A percentile compares a stretch with the other conserved stretches of the same genome.
Conservation (phyloP, 2,329 filamentous ascomycete genomes). For the Grosmannia serpens region DNA sequence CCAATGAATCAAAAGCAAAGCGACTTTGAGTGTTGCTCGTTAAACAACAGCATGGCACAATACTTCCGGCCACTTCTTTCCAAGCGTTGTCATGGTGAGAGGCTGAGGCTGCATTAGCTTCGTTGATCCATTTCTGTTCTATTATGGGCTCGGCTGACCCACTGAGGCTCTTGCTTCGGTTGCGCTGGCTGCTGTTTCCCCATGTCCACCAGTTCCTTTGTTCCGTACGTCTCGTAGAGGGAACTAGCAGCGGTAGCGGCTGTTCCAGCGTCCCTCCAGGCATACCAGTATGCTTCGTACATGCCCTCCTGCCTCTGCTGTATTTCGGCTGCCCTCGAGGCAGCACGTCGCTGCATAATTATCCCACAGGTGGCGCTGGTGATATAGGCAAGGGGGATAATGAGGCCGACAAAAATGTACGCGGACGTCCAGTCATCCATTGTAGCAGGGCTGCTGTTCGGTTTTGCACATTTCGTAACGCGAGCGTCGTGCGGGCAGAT, state of each 20-base stretch:
- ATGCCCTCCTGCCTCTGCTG: not conserved
- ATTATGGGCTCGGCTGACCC: not conserved
- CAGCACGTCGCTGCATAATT: not conserved
- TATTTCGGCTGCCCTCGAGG: not conserved
- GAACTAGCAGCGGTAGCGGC: not conserved
- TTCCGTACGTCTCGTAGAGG: not conserved
- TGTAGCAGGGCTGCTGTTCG: not conserved
- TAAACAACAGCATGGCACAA: too few species aligned
- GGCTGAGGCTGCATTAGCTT: not conserved
- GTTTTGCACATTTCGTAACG: not conserved
- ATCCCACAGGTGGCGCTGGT: not conserved
- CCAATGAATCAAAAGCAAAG: too few species aligned
- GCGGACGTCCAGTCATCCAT: conserved; percentile 2
- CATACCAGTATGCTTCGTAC: not conserved
- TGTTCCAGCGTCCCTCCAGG: not conserved
- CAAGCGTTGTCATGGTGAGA: too few species aligned
- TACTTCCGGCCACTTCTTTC: too few species aligned
- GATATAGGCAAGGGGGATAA: not conserved
- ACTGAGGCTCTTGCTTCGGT: not conserved
- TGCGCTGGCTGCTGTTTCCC: not conserved
- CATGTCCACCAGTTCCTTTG: not conserved
- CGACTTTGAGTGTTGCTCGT: too few species aligned
- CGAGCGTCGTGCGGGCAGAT: not conserved
- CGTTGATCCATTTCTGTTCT: not conserved
- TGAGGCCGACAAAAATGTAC: conserved; percentile 1